Percentiles rank a stretch among this genome's conserved stretches.
phyloP scores from a whole-genome alignment of 163 green algal species.

The Prototheca wickerhamii region DNA sequence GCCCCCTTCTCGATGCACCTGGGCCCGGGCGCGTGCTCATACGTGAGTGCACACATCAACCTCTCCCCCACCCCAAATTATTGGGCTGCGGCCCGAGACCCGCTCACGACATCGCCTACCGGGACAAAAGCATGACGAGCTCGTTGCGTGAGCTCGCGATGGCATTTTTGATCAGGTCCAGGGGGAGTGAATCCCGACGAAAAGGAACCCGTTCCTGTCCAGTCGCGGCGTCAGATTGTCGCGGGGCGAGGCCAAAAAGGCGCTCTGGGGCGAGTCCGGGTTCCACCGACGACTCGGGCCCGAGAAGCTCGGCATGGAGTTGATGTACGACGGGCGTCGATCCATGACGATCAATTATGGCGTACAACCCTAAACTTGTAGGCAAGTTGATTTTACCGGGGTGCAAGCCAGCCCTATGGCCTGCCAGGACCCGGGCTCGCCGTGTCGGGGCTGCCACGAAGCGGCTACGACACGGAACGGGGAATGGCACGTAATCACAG shows the following conservation, averaged over 20 bases:
- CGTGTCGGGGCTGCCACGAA: no score
- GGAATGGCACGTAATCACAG: no score
- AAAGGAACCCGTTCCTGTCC: neutral
- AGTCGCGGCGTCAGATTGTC: neutral
- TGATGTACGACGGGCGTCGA: neutral
- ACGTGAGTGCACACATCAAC: neutral
- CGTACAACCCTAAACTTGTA: neutral
- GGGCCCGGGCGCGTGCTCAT: neutral
- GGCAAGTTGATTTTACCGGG: no score
- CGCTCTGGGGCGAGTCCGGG: no score
- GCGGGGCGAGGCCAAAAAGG: neutral
- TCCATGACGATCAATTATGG: neutral
- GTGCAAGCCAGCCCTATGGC: no score
- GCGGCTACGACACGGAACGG: no score
- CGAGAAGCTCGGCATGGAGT: neutral
- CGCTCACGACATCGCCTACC: constrained; percentile 8
- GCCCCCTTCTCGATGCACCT: constrained; percentile 26
- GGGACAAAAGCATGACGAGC: constrained; percentile 33
- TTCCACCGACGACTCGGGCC: no score
- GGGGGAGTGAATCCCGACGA: constrained; percentile 9
- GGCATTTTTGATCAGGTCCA: constrained; percentile 30
- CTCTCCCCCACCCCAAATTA: neutral
- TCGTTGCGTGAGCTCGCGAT: constrained; percentile 33
- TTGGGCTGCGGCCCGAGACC: no score
- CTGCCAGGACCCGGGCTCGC: no score